Evolutionary conservation across 2,329 filamentous ascomycete genomes (phyloP).

Genomic region (Nectriaceae sp.): DNA sequence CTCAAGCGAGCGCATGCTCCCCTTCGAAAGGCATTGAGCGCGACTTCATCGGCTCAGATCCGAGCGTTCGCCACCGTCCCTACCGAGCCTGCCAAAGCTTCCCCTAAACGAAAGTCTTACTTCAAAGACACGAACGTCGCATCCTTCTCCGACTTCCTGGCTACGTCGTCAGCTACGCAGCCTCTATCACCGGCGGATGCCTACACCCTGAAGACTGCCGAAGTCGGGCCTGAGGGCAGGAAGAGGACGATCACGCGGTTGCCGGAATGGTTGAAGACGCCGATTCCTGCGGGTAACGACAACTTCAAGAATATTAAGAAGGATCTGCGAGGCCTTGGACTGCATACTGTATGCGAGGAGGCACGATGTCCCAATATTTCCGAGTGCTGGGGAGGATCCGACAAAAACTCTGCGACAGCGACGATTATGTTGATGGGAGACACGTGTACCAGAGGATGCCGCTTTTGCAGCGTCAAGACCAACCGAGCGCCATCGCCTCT

Average conservation of each 20-base stretch:
- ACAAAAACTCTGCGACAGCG: slow-evolving; percentile 88
- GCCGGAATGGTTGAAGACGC: slow-evolving; percentile 94
- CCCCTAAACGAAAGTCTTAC: slow-evolving; percentile 47
- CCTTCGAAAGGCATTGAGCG: slow-evolving; percentile 42
- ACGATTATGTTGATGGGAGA: slow-evolving; percentile 99
- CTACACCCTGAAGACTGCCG: slow-evolving; percentile 61
- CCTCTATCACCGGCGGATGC: slow-evolving; percentile 55
- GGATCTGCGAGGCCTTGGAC: slow-evolving; percentile 82
- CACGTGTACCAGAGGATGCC: slow-evolving; percentile 92
- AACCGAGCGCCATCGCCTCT: slow-evolving; percentile 72
- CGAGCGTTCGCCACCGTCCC: slow-evolving; percentile 52
- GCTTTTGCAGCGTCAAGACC: slow-evolving; percentile 98
- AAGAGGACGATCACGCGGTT: slow-evolving; percentile 71
- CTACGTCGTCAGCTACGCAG: slow-evolving; percentile 39
- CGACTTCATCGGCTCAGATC: slow-evolving; percentile 29
- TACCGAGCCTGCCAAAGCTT: slow-evolving; percentile 23
- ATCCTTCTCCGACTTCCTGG: slow-evolving; percentile 60
- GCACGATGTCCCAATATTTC: slow-evolving; percentile 96
- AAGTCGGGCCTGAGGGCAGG: slow-evolving; percentile 64
- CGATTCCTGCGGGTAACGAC: slow-evolving; percentile 76
- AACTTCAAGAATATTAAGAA: slow-evolving; percentile 96
- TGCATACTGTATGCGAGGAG: slow-evolving; percentile 98
- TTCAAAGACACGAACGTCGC: slow-evolving; percentile 62
- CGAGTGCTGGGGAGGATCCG: slow-evolving; percentile 93
- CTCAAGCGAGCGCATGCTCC: slow-evolving; percentile 46